These are phyloP conservation scores for Phytophthora macrochlamydospora DNA, from an alignment of 352 stramenopile genomes.

Conservation along the genomic window DNA sequence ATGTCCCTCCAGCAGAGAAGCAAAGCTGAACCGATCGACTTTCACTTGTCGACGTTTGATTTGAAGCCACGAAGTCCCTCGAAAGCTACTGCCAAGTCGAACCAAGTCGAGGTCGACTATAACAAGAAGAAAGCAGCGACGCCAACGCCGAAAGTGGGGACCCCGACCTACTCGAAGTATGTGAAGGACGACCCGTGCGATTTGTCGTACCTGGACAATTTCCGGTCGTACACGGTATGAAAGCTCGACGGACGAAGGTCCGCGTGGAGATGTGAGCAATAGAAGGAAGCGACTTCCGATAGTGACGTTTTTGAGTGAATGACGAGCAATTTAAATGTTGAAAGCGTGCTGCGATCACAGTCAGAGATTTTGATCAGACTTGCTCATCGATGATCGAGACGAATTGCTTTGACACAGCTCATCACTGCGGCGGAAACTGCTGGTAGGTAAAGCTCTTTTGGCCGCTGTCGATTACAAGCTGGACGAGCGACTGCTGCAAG, in stretches of 20 bases:
- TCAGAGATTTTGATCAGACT: too few relatives aligned
- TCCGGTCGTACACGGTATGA: conserved; percentile 32
- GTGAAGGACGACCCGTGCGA: conserved; percentile 32
- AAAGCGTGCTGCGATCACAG: too few relatives aligned
- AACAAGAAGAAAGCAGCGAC: conserved; percentile 14
- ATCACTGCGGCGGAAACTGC: neutral
- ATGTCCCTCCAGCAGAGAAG: conserved; percentile 17
- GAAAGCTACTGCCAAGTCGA: conserved; percentile 4
- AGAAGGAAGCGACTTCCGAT: neutral
- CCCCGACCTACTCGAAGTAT: conserved; percentile 11
- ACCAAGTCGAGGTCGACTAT: neutral
- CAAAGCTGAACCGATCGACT: conserved; percentile 23
- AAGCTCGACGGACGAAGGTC: neutral
- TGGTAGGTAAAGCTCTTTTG: neutral
- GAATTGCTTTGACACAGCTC: neutral
- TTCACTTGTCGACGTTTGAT: conserved; percentile 38
- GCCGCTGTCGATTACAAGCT: neutral
- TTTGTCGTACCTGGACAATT: conserved; percentile 33
- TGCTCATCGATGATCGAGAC: neutral
- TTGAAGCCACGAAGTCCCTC: conserved; percentile 18
- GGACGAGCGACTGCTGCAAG: neutral
- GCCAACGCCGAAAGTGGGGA: neutral
- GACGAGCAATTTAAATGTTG: too few relatives aligned
- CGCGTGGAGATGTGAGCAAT: neutral
- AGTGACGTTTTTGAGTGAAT: neutral